Evolutionary conservation across 257 asterid species (phyloP), one percentile per base, ranked within the genome.

Genomic region (Primulina huaijiensis): DNA sequence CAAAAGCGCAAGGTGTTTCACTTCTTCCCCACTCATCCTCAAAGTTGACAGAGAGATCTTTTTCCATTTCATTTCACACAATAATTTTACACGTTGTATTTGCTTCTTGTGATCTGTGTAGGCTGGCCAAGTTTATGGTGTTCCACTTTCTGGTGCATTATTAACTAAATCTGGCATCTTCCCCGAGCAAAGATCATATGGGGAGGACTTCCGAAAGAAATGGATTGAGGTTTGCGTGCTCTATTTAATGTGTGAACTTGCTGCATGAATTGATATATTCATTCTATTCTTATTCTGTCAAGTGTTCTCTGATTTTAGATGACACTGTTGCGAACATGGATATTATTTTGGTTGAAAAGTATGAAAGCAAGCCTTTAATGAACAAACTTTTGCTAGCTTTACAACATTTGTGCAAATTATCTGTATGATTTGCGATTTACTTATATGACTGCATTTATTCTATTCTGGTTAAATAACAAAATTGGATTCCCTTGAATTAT

Each of bases 91-190:
- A 5, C 3, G 6, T 37, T 8, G 11, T 50, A 16, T 50, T 20
- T 17, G 57, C 21, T 46, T 14, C 20, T 1, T 50, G 20, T 50
- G 21, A 5, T 50, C 33, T 62, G 37, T 77, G 76, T 89, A 95
- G 99, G 99, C 96, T 11, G 99, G 99, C 55, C 99, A 95, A 79
- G 95, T 95, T 69, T 95, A 92, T 81, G 99, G 96, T 79, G 92
- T 92, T 79, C 90, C 98, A 63, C 97, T 95, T 78, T 86, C 96
- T 74, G 96, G 97, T 72, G 52, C 84, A 27, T 76, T 91, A 38
- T 80, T 95, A 82, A 79, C 85, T 70, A 92, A 89, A 76, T 75
- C 95, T 76, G 88, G 96, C 71, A 72, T 77, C 77, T 90, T 87
- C 75, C 98, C 98, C 34, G 99, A 95, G 67, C 97, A 85, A 86